phyloP scores from a whole-genome alignment of 495 filamentous ascomycete genomes.

The Trichodelitschia bisporula region DNA sequence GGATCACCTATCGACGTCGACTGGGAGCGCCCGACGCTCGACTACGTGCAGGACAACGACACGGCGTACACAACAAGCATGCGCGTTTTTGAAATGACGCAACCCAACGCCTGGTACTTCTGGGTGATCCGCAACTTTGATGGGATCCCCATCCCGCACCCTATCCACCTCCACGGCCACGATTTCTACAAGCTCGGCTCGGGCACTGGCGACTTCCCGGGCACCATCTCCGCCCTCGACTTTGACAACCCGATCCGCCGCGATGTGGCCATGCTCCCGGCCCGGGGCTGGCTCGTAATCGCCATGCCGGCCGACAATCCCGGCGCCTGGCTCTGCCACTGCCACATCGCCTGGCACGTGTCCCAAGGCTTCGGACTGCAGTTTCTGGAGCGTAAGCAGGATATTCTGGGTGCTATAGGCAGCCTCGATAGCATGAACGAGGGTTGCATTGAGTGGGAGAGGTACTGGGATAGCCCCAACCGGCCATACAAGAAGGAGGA shows the following conservation, averaged over 20 bases:
- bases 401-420: slow-evolving; percentile 5
- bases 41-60: slow-evolving; percentile 11
- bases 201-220: slow-evolving; percentile 8
- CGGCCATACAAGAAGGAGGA: neutral
- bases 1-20: slow-evolving; percentile 9
- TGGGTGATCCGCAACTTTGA: slow-evolving; percentile 13
- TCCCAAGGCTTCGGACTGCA: slow-evolving; percentile 13
- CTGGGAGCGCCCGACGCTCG: slow-evolving; percentile 11
- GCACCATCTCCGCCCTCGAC: slow-evolving; percentile 6
- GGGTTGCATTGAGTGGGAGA: slow-evolving; percentile 7
- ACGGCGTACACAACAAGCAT: slow-evolving; percentile 7
- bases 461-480: neutral
- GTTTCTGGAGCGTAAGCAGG: slow-evolving; percentile 12
- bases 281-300: slow-evolving; percentile 13
- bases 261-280: slow-evolving; percentile 15
- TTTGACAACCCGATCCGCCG: slow-evolving; percentile 13
- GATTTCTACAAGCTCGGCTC: slow-evolving; percentile 17
- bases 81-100: no score
- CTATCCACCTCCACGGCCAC: slow-evolving; percentile 20
- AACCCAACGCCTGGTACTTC: slow-evolving; percentile 10
- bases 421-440: slow-evolving; percentile 4
- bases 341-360: slow-evolving; percentile 16
- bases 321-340: slow-evolving; percentile 15
- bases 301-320: slow-evolving; percentile 17
- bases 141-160: slow-evolving; percentile 11